Evolutionary conservation across 306 rosid genomes (phyloP), one percentile per base, ranked within the genome.

Genomic region (Quercus parvula): DNA sequence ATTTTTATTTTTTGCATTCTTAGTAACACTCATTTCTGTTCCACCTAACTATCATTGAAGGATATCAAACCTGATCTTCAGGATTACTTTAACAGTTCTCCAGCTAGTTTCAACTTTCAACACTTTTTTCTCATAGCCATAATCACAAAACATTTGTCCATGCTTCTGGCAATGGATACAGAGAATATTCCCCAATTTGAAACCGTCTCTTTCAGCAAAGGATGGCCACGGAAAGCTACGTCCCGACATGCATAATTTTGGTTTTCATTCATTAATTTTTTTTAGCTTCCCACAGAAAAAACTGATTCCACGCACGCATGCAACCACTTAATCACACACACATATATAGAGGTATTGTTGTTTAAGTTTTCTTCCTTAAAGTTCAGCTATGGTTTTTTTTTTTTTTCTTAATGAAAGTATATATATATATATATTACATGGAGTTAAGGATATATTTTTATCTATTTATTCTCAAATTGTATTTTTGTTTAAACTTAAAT

Each of bases 171-270:
- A 80, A 35, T 57, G 35, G 15, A n/a, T 71, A 27, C 80, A 73
- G 78, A 69, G 84, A 86, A 79, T 84, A 84, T 86, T 84, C 86
- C 54, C 69, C 72, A 55, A 5, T 44, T 59, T 28, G 76, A 72
- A 86, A 80, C 90, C 70, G 64, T 59, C 73, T 63, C 56, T 41
- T 28, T 24, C 72, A 73, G 59, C 61, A 59, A 8, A 66, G 35
- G 67, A 27, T 27, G 31, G 69, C 73, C 76, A 31, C 20, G 80
- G 70, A 35, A 52, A 61, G 57, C 79, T 62, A 24, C 57, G 82
- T 58, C 31, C 58, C 61, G 52, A 57, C 75, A 77, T 58, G 38
- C 46, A 46, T 20, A 56, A 63, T 62, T 67, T 62, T 49, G 59
- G 70, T 72, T 76, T 81, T 3, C 15, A 0, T 46, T 3, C 52